A percentile compares a stretch with the other conserved stretches of the same genome.
Evolutionary conservation across 2,329 filamentous ascomycete genomes (phyloP).

Genomic region (Fusarium equiseti): DNA sequence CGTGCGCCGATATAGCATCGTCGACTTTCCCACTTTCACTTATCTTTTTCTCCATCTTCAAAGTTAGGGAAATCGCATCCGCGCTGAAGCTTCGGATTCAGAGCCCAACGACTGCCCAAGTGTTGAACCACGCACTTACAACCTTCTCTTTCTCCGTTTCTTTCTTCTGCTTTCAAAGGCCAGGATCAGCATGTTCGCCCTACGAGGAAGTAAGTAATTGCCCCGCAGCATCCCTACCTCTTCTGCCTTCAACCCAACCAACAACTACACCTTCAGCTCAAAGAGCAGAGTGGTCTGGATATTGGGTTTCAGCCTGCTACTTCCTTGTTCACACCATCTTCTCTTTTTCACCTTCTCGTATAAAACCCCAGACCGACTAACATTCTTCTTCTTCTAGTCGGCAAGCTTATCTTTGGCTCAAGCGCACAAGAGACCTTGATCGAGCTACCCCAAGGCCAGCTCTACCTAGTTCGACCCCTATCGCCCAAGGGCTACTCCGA

Average conservation of each 20-base stretch:
- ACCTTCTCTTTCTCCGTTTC: slow-evolving; percentile 4
- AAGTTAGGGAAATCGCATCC: slow-evolving; percentile 6
- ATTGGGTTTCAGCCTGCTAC: slow-evolving; percentile 8
- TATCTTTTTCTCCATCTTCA: slow-evolving; percentile 14
- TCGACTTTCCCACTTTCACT: slow-evolving; percentile 7
- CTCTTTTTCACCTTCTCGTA: neutral
- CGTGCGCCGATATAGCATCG: slow-evolving; percentile 39
- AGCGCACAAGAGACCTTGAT: slow-evolving; percentile 91
- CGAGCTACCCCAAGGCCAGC: slow-evolving; percentile 93
- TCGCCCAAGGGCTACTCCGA: slow-evolving; percentile 98
- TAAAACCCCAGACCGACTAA: slow-evolving; percentile 29
- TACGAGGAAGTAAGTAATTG: slow-evolving; percentile 54
- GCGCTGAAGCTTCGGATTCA: slow-evolving; percentile 15
- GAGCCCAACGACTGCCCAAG: neutral
- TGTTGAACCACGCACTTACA: slow-evolving; percentile 7
- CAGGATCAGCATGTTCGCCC: slow-evolving; percentile 54
- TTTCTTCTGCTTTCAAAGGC: slow-evolving; percentile 19
- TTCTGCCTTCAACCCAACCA: slow-evolving; percentile 24
- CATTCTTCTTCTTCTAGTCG: slow-evolving; percentile 66
- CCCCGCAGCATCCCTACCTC: slow-evolving; percentile 40
- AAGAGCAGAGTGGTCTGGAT: slow-evolving; percentile 5
- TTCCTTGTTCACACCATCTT: neutral
- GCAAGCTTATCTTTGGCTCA: slow-evolving; percentile 91
- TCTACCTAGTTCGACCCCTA: slow-evolving; percentile 94
- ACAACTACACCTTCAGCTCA: slow-evolving; percentile 23